These are phyloP conservation scores for Aspergillus coremiiformis DNA, from an alignment of 495 filamentous ascomycete species.

Conservation along the genomic window DNA sequence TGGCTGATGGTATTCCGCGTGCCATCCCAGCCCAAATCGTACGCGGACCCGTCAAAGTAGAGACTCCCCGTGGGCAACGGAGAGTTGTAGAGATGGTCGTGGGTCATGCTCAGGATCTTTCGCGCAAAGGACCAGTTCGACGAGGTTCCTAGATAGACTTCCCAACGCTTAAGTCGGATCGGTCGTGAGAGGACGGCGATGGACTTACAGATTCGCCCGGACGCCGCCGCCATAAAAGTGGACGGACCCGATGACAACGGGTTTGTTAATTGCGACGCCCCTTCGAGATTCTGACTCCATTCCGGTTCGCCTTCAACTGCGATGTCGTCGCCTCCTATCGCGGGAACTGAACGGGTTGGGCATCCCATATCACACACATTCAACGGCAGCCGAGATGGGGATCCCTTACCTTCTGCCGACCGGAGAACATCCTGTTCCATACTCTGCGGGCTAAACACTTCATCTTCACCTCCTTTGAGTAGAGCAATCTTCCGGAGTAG, in stretches of 20 bases:
- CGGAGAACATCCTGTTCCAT: slow-evolving; percentile 4
- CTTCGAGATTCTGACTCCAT: slow-evolving; percentile 2
- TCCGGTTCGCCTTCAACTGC: neutral
- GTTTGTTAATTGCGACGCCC: slow-evolving; percentile 26
- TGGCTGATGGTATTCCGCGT: slow-evolving; percentile 15
- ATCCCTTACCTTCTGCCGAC: slow-evolving; percentile 1
- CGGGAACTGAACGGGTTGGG: neutral
- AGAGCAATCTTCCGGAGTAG: slow-evolving; percentile 28
- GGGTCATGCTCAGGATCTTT: slow-evolving; percentile 32
- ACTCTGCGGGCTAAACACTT: slow-evolving; percentile 9
- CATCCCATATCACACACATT: neutral
- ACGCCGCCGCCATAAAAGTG: slow-evolving; percentile 27
- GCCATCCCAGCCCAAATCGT: slow-evolving; percentile 39
- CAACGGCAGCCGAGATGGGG: neutral
- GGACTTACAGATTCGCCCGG: slow-evolving; percentile 26
- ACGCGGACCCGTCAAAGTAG: slow-evolving; percentile 32
- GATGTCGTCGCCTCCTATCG: neutral
- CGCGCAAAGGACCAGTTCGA: slow-evolving; percentile 43
- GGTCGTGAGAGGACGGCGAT: neutral
- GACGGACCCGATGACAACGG: slow-evolving; percentile 33
- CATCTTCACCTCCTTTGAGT: slow-evolving; percentile 19
- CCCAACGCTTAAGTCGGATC: neutral
- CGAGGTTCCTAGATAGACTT: slow-evolving; percentile 39
- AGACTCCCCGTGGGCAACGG: slow-evolving; percentile 28
- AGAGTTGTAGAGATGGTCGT: slow-evolving; percentile 30